Evolutionary conservation across 2,329 filamentous ascomycete species (phyloP).

Genomic region (Coniochaeta sp.): DNA sequence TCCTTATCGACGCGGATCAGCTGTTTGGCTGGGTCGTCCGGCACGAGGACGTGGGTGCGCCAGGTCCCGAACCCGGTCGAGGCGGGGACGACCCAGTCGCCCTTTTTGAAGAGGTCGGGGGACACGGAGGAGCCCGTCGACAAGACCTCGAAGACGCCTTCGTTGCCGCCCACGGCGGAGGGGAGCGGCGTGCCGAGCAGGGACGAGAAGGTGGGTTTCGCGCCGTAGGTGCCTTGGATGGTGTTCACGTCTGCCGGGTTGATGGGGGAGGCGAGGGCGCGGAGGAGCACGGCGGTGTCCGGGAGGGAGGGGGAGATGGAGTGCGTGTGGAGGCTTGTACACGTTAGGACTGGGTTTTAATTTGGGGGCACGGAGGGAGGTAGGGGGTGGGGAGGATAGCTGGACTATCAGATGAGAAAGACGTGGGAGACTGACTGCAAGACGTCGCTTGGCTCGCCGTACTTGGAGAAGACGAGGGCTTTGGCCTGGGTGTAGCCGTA

Average conservation of each 20-base stretch:
- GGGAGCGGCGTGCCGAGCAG: slow-evolving; percentile 67
- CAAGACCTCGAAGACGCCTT: slow-evolving; percentile 88
- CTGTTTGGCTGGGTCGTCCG: slow-evolving; percentile 33
- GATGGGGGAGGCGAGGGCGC: slow-evolving; percentile 83
- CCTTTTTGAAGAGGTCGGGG: slow-evolving; percentile 46
- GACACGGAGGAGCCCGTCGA: slow-evolving; percentile 52
- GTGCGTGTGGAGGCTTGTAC: slow-evolving; percentile 57
- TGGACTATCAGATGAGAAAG: background rate
- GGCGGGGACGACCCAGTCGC: slow-evolving; percentile 93
- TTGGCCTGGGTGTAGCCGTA: slow-evolving; percentile 84
- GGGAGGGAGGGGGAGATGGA: slow-evolving; percentile 72
- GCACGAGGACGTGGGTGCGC: slow-evolving; percentile 80
- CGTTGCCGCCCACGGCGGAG: slow-evolving; percentile 77
- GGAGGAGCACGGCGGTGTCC: slow-evolving; percentile 60
- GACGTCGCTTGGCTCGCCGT: slow-evolving; percentile 69
- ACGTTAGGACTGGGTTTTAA: background rate
- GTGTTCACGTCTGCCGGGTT: slow-evolving; percentile 98
- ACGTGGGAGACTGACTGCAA: slow-evolving; percentile 42
- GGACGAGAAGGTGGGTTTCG: slow-evolving; percentile 66
- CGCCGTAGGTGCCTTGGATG: slow-evolving; percentile 92
- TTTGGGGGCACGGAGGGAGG: background rate
- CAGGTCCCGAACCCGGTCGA: slow-evolving; percentile 83
- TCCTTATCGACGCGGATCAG: slow-evolving; percentile 52
- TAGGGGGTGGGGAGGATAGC: background rate
- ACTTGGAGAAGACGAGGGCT: slow-evolving; percentile 67